Base-by-base conservation (phyloP, 345 rosid species). In the Salix suchowensis region DNA sequence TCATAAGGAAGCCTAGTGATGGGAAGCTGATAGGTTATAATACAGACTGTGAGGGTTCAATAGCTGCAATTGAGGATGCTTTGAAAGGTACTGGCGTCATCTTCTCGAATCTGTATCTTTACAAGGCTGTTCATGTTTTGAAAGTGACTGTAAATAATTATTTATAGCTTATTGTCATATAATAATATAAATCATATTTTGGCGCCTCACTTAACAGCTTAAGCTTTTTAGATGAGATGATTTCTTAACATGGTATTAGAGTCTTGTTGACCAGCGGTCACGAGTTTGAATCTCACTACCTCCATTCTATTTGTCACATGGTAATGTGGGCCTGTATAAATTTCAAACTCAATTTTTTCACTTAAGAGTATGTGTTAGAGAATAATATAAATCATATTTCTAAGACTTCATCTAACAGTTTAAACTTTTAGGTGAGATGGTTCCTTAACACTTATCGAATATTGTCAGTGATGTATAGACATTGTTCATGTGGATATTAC, bases 51-150 rank as follows among this genome's bases (percentile, higher is more conserved):
- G 85, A 83, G n/a, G 94, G 90, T 72, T 90, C 89, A 42, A 90
- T 88, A 72, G 81, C 80, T 70, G 89, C 91, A 39, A 88, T 90
- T 71, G 91, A 90, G 74, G 93, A 89, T 80, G 91, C 91, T 71
- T 74, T 89, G 32, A 75, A 82, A 81, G 91, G 91, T 89, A 74
- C 39, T 67, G 24, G 16, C 9, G 24, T 68, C 28, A 58, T 30
- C 65, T 36, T 8, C 32, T 58, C 23, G 18, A 34, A 3, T 19
- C 26, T 30, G 16, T 48, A 21, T 13, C 10, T 15, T 73, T 7
- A 11, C 16, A 26, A 50, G 24, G 6, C 36, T 32, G 37, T 10
- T 5, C 46, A 40, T 30, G 7, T 74, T 44, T 44, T 40, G 40
- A 39, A 65, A 36, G 60, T 26, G 50, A 50, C 32, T 72, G 62